Conservation (phyloP, 768 basidiomycete species). For the Chlorophyllum brunneum region DNA sequence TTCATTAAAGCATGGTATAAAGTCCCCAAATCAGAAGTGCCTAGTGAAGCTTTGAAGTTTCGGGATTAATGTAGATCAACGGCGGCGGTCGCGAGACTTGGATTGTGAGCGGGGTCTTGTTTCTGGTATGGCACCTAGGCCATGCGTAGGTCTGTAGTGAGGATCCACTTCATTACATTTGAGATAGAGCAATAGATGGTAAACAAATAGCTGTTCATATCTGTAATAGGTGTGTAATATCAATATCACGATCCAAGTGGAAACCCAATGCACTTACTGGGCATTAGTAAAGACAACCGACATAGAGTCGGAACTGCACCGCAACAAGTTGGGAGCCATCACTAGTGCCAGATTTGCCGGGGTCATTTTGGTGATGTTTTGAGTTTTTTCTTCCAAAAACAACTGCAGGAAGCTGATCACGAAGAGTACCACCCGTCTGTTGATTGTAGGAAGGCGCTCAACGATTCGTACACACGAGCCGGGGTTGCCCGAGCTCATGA, state of each 20-base stretch:
- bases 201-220: slow-evolving; percentile 87
- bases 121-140: slow-evolving; percentile 63
- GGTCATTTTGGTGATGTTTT: slow-evolving; percentile 83
- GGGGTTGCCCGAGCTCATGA: slow-evolving; percentile 63
- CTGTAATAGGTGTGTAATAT: slow-evolving; percentile 31
- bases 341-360: slow-evolving; percentile 84
- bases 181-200: slow-evolving; percentile 78
- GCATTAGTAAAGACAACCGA: slow-evolving; percentile 88
- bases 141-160: slow-evolving; percentile 75
- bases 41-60: neutral
- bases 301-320: slow-evolving; percentile 87
- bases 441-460: slow-evolving; percentile 76
- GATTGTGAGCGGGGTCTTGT: slow-evolving; percentile 8
- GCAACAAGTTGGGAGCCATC: slow-evolving; percentile 86
- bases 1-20: too few relatives aligned
- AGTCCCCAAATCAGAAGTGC: neutral
- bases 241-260: neutral
- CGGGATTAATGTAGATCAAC: neutral
- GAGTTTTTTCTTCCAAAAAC: slow-evolving; percentile 76
- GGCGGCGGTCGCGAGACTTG: slow-evolving; percentile 9
- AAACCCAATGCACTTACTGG: slow-evolving; percentile 54
- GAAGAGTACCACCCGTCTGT: slow-evolving; percentile 83
- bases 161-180: slow-evolving; percentile 72
- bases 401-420: slow-evolving; percentile 88
- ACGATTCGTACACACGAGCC: slow-evolving; percentile 72